phyloP scores from a whole-genome alignment of 2,329 filamentous ascomycete species.

The Metarhizium robertsii region DNA sequence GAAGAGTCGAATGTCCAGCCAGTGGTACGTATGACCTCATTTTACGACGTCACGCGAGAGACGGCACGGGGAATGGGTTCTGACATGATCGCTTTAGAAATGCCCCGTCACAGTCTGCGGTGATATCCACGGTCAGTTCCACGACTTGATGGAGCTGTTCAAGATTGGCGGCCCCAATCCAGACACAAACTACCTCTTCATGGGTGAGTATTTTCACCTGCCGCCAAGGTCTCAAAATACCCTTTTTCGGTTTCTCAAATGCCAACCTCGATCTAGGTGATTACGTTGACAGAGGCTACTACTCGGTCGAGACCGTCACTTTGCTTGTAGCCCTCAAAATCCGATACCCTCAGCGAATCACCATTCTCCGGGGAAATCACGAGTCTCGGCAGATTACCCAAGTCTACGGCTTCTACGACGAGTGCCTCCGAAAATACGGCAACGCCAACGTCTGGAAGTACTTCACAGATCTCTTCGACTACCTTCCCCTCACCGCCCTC shows the following conservation, averaged over 20 bases:
- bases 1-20: slow-evolving; percentile 98
- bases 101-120: slow-evolving; percentile 97
- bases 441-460: slow-evolving; percentile 99
- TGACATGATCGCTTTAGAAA: slow-evolving; percentile 50
- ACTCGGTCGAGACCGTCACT: slow-evolving; percentile 96
- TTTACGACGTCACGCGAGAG: not conserved
- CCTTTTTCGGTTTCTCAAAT: slow-evolving; percentile 1
- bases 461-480: slow-evolving; percentile 98
- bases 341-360: slow-evolving; percentile 94
- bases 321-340: slow-evolving; percentile 96
- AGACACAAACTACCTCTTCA: slow-evolving; percentile 98
- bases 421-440: slow-evolving; percentile 97
- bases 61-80: not conserved
- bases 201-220: slow-evolving; percentile 54
- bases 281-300: slow-evolving; percentile 98
- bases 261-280: slow-evolving; percentile 52
- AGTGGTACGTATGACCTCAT: slow-evolving; percentile 57
- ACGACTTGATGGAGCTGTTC: slow-evolving; percentile 98
- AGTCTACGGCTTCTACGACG: slow-evolving; percentile 98
- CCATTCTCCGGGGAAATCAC: slow-evolving; percentile 96
- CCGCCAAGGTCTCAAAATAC: not conserved
- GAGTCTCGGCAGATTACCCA: slow-evolving; percentile 98
- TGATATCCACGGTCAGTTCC: slow-evolving; percentile 98
- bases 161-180: slow-evolving; percentile 97
- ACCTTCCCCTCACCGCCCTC: slow-evolving; percentile 89